These are phyloP conservation scores for Hymenoscyphus linearis DNA, from an alignment of 2,329 filamentous ascomycete species.

Conservation along the genomic window DNA sequence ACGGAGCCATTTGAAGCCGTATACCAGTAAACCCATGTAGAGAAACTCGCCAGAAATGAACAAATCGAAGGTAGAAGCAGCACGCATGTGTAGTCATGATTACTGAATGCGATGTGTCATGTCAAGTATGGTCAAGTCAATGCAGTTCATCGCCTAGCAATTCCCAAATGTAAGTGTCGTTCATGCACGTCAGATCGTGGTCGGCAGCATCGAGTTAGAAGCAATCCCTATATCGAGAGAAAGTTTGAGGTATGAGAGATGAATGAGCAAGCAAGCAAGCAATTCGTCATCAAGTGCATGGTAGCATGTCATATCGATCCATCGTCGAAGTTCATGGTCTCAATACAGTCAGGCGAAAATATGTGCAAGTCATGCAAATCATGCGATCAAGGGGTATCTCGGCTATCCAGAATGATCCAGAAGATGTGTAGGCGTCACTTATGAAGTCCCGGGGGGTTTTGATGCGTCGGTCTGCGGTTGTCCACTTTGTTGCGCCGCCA, in stretches of 20 bases:
- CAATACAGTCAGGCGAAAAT: conserved; percentile 27
- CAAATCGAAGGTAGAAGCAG: conserved; percentile 16
- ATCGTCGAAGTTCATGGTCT: conserved; percentile 30
- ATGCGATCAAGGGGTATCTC: conserved; percentile 28
- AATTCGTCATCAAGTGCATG: conserved; percentile 29
- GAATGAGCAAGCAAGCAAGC: conserved; percentile 18
- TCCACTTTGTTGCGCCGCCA: conserved; percentile 43
- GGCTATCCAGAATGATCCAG: conserved; percentile 21
- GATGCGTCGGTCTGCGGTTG: conserved; percentile 33
- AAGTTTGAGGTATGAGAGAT: conserved; percentile 20
- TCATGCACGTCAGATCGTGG: conserved; percentile 19
- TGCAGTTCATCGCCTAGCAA: conserved; percentile 17
- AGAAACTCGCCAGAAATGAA: background rate
- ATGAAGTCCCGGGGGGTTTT: conserved; percentile 38
- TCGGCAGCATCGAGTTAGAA: conserved; percentile 11
- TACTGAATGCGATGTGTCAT: conserved; percentile 19
- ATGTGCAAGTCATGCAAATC: conserved; percentile 31
- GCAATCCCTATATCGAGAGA: background rate
- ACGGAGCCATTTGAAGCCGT: background rate
- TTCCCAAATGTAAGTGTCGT: conserved; percentile 7
- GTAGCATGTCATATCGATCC: conserved; percentile 30
- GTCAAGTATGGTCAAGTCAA: conserved; percentile 26
- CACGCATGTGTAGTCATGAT: conserved; percentile 19
- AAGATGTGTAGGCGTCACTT: conserved; percentile 21
- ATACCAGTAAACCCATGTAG: conserved; percentile 1